phyloP scores from a whole-genome alignment of 768 basidiomycete species.

The Pisolithus marmoratus region DNA sequence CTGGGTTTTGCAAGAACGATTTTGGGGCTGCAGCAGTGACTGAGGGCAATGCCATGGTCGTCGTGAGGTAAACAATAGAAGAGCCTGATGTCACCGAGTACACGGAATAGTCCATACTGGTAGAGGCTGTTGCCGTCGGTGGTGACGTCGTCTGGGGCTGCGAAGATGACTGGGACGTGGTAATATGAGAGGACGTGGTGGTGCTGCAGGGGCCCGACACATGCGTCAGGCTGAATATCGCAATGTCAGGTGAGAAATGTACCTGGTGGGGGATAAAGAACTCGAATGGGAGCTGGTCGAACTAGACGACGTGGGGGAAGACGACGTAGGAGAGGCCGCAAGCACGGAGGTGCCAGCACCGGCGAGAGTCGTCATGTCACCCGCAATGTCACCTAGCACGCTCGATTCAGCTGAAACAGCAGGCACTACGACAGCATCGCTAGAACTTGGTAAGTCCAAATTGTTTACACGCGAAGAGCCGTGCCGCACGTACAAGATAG shows the following conservation, averaged over 20 bases:
- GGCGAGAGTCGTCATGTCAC: slow-evolving; percentile 12
- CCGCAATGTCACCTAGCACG: neutral
- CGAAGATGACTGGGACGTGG: slow-evolving; percentile 12
- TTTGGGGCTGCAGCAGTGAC: slow-evolving; percentile 16
- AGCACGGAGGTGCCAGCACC: slow-evolving; percentile 6
- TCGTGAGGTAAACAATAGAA: slow-evolving; percentile 26
- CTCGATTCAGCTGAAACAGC: neutral
- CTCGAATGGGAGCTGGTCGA: slow-evolving; percentile 10
- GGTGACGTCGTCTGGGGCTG: slow-evolving; percentile 1
- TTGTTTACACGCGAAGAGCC: too few relatives aligned
- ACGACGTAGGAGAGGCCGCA: slow-evolving; percentile 15
- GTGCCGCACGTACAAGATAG: too few relatives aligned
- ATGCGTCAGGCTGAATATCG: slow-evolving; percentile 3
- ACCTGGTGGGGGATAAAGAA: slow-evolving; percentile 15
- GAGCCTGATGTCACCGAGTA: slow-evolving; percentile 20
- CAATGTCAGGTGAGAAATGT: slow-evolving; percentile 3
- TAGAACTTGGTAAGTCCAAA: too few relatives aligned
- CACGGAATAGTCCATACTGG: slow-evolving; percentile 15
- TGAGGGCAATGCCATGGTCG: slow-evolving; percentile 24
- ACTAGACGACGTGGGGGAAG: slow-evolving; percentile 17
- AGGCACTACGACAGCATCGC: too few relatives aligned
- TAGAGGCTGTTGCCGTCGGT: slow-evolving; percentile 11
- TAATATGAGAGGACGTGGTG: slow-evolving; percentile 9
- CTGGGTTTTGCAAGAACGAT: slow-evolving; percentile 59
- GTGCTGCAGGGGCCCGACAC: slow-evolving; percentile 10